These are phyloP conservation scores for Eutypella sp. DNA, from an alignment of 2,329 filamentous ascomycete genomes.

Conservation along the genomic window DNA sequence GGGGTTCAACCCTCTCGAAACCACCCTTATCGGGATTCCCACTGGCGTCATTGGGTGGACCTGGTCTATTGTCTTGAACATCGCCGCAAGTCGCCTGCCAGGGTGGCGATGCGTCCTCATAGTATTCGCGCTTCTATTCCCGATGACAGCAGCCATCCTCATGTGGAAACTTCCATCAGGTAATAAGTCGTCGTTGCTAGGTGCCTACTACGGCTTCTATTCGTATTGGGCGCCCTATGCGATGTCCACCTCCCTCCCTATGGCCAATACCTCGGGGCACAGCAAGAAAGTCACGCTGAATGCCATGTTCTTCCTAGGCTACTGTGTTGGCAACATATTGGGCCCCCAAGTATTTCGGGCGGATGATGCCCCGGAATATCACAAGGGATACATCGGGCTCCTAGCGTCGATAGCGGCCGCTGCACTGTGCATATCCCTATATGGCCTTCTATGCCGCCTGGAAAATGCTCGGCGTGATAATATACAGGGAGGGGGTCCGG, in stretches of 20 bases:
- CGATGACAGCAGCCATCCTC: no score
- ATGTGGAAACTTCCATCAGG: no score
- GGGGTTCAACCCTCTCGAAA: slow-evolving; percentile 47
- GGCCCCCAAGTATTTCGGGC: background rate
- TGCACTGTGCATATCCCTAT: no score
- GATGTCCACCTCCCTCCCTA: slow-evolving; percentile 32
- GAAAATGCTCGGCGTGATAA: slow-evolving; percentile 46
- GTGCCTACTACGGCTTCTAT: no score
- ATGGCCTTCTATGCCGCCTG: slow-evolving; percentile 38
- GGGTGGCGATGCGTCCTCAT: slow-evolving; percentile 35
- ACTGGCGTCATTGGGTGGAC: slow-evolving; percentile 21
- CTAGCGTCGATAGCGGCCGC: background rate
- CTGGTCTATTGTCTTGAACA: no score
- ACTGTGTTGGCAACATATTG: slow-evolving; percentile 42
- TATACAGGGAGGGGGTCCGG: background rate
- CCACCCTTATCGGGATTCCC: slow-evolving; percentile 49
- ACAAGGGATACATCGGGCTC: no score
- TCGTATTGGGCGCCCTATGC: slow-evolving; percentile 51
- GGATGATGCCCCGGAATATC: no score
- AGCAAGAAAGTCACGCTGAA: slow-evolving; percentile 58
- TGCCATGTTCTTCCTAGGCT: slow-evolving; percentile 48
- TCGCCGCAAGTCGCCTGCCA: no score
- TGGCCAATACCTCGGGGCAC: slow-evolving; percentile 44
- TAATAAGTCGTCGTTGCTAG: no score
- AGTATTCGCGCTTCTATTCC: slow-evolving; percentile 43